phyloP scores from a whole-genome alignment of 2,329 filamentous ascomycete species.

The Thyridium curvatum region DNA sequence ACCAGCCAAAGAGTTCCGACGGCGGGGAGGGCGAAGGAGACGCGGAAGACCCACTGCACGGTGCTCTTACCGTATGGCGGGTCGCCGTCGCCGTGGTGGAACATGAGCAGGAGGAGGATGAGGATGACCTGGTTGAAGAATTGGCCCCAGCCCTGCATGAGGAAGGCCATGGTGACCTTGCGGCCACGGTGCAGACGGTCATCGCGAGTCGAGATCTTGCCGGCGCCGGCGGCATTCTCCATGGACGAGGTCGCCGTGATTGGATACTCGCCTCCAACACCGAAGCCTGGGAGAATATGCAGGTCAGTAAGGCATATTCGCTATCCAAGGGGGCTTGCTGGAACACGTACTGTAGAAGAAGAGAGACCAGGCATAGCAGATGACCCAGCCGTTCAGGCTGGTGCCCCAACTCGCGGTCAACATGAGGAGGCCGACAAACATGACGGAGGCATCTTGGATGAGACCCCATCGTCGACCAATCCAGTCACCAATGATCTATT shows the following conservation, averaged over 20 bases:
- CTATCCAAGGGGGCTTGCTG: background rate
- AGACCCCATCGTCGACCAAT: constrained; percentile 90
- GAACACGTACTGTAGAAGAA: constrained; percentile 71
- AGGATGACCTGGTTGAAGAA: constrained; percentile 88
- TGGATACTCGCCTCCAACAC: constrained; percentile 83
- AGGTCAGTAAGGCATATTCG: background rate
- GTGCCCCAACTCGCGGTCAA: constrained; percentile 86
- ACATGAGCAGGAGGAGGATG: constrained; percentile 79
- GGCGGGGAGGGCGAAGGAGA: constrained; percentile 88
- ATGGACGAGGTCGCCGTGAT: constrained; percentile 96
- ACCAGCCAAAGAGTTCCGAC: constrained; percentile 89
- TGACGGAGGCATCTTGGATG: constrained; percentile 90
- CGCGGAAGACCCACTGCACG: constrained; percentile 84
- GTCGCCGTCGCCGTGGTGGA: constrained; percentile 72
- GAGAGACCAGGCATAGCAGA: constrained; percentile 91
- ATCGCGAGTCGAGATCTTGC: constrained; percentile 82
- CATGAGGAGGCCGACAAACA: constrained; percentile 90
- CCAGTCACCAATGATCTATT: constrained; percentile 57
- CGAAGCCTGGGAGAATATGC: constrained; percentile 30
- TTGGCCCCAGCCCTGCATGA: constrained; percentile 96
- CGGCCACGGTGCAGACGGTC: constrained; percentile 93
- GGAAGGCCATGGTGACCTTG: constrained; percentile 76
- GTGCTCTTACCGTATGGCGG: constrained; percentile 73
- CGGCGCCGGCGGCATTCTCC: constrained; percentile 81
- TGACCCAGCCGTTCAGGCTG: constrained; percentile 87